Base-by-base conservation (phyloP, 495 filamentous ascomycete genomes). In the Hyaloscypha hepaticicola region DNA sequence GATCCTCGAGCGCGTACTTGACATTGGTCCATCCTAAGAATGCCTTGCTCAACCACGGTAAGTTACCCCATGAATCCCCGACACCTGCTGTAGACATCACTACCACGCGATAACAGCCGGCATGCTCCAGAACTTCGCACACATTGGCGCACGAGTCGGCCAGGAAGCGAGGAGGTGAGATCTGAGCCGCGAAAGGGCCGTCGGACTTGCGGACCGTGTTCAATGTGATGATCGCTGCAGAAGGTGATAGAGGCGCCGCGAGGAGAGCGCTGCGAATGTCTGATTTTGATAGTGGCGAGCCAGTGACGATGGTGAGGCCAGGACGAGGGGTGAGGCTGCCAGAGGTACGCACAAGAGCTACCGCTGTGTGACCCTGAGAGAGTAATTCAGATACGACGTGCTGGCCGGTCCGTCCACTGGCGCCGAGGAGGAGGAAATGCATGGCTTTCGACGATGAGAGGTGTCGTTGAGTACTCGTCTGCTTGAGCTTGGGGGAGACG, bases 1-100 rank as follows among this genome's bases (percentile, higher is more conserved):
- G 79, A 65, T 81, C 79, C 24, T 76, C 75, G 52, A 79, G 78
- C 55, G 75, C 73, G 64, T 77, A 75, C 60, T 72, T 76, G 75
- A 81, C 74, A 55, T 80, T 81, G 60, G 77, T 77, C 70, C 74
- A 77, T 64, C 69, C 69, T 76, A 81, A 76, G 53, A 81, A 71
- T 38, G 72, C 64, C 33, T 72, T 76, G 55, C 74, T 57, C 55
- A 77, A 28, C 60, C 72, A 82, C 50, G 72, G 71, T 71, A 82
- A 76, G 58, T 76, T 77, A 21, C 60, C 65, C 79, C 79, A 82
- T 34, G 79, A 82, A 33, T 76, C 74, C 41, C 77, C 79, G 38
- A 78, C 78, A 29, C 78, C 78, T 66, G 77, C 76, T 16, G 79
- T 78, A 55, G 78, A 78, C 68, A 79, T 72, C 22, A 82, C 71